Base-by-base conservation (phyloP, 2,329 filamentous ascomycete genomes). In the Ceratocystis lukuohia region DNA sequence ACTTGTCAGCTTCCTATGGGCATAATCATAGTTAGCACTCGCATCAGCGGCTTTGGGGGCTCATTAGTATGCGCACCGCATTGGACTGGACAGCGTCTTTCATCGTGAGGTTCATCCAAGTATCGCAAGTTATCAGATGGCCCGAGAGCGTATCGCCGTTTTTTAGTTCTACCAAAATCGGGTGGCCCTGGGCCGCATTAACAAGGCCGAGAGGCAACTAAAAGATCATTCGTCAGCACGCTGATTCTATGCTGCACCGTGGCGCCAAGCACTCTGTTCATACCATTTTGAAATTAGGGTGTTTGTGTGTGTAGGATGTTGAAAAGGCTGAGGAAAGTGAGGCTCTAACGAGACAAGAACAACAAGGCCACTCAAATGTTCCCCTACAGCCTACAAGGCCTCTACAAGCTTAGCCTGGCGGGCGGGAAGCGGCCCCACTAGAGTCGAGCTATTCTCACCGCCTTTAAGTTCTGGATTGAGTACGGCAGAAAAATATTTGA, bases 91-190 rank as follows among this genome's bases (percentile, higher is more conserved):
- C 90, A 25, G 99, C 95, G 76, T 97, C 94, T 77, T 94, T 96
- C 71, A 99, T 79, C 1, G 93, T 97, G 71, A 99, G 80, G 79
- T 99, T 99, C 94, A 99, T 99, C 91, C 94, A 99, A 62, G 93
- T 99, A 76, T 99, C 94, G 85, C 93, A 99, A 76, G 88, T 91
- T 76, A 96, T 88, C 68, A 99, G 81, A 74, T 96, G 91, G 69
- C 94, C 94, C 78, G 97, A 99, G 69, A 99, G 84, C 0, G 94
- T 97, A 78, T 99, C 92, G 78, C 92, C 92, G 74, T 93, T 96
- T 82, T 96, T 96, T 71, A 96, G 88, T 80, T 96, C 92, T 70
- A 96, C 92, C 67, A 96, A 87, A 88, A 96, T 97, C 3, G 94
- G 93, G 75, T 96, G 91, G 82, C 94, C 94, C 80, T 96, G 92